Evolutionary conservation across 768 basidiomycete genomes (phyloP), one percentile per base, ranked within the genome.

Genomic region (Mycena floridula): DNA sequence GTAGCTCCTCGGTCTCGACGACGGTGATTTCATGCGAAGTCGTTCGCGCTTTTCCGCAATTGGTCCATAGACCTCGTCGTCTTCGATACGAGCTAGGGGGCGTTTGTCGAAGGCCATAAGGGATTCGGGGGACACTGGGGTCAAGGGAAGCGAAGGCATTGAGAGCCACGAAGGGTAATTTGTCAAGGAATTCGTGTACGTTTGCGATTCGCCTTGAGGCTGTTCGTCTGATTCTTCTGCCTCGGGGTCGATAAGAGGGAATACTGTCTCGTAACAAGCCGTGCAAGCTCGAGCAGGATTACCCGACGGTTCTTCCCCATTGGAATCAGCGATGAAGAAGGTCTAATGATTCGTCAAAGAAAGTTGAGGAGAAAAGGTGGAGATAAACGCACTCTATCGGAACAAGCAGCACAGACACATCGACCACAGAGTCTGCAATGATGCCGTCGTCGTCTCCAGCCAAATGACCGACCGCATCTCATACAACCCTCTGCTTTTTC

Each of bases 381-480:
- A n/a, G n/a, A n/a, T n/a, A n/a, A 4, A 58, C 74, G 48, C 54
- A 91, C 92, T 68, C 79, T 76, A 9, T 75, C 77, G 8, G 90
- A 93, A 63, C 93, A 96, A 4, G 63, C 61, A n/a, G 81, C 81
- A 62, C 93, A 95, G 7, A 95, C 83, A 55, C 92, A 89, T 38
- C 82, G 62, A 0, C 90, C 90, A 60, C 90, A 94, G 4, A 94
- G 66, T 48, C 91, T 66, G 59, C 90, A 94, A 57, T 94, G 90
- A 58, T 94, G 90, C 46, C 89, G 69, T 52, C 90, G 66, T 52
- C 88, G 71, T 56, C 82, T 63, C 80, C 87, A 86, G 6, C 85
- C 83, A 61, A 93, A 94, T 37, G 73, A 58, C 32, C 76, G 66
- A 5, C 79, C 79, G 55, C 93, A 96, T 8, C 86, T 72, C 90